phyloP scores from a whole-genome alignment of 768 basidiomycete genomes.

The Lentinula boryana region DNA sequence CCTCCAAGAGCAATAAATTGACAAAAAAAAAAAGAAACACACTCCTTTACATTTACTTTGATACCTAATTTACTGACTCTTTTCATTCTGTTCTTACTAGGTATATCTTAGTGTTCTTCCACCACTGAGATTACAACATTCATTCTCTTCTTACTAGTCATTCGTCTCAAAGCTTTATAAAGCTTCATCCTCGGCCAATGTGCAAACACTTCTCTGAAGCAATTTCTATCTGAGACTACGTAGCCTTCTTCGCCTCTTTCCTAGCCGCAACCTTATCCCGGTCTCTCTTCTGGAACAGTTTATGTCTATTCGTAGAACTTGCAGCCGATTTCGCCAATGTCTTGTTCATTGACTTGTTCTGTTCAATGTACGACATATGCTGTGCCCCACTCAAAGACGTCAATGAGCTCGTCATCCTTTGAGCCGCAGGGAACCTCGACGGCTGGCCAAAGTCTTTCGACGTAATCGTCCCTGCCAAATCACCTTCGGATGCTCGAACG shows the following conservation, averaged over 20 bases:
- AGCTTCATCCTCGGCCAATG: too few relatives aligned
- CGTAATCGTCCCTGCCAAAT: constrained; percentile 80
- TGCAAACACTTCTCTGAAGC: not conserved
- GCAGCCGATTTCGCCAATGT: constrained; percentile 39
- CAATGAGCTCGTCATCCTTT: constrained; percentile 77
- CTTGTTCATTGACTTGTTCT: constrained; percentile 89
- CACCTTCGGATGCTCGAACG: constrained; percentile 76
- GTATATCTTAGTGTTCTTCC: too few relatives aligned
- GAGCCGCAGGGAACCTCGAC: constrained; percentile 58
- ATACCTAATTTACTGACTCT: too few relatives aligned
- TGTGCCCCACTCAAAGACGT: constrained; percentile 83
- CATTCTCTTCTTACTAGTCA: too few relatives aligned
- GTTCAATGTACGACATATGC: constrained; percentile 90
- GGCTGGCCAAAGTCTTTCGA: constrained; percentile 78
- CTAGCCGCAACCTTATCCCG: constrained; percentile 58
- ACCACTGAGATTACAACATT: too few relatives aligned
- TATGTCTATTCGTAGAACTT: constrained; percentile 55
- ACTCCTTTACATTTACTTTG: too few relatives aligned
- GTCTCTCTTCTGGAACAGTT: constrained; percentile 78
- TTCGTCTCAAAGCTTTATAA: too few relatives aligned
- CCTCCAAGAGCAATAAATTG: too few relatives aligned
- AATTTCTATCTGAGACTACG: not conserved
- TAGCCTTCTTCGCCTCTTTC: constrained; percentile 29
- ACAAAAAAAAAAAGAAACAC: too few relatives aligned
- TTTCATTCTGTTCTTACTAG: too few relatives aligned